Percentiles rank a stretch among this genome's conserved stretches.
These are phyloP conservation scores for Calcarisporium arbuscula DNA, from an alignment of 2,329 filamentous ascomycete genomes.

Conservation along the genomic window DNA sequence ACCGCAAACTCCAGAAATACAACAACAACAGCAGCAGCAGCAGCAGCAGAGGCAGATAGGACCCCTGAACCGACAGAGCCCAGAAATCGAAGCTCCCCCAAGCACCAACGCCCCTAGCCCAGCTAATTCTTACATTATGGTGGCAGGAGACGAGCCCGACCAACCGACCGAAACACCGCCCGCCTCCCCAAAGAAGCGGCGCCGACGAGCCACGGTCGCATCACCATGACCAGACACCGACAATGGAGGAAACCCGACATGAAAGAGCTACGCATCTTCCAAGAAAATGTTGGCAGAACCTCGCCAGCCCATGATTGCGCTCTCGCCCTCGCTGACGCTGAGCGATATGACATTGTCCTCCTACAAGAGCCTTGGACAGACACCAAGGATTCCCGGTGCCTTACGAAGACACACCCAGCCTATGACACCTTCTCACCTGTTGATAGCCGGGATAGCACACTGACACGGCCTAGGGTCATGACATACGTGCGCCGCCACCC, in stretches of 20 bases:
- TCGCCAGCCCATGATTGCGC: constrained; percentile 9
- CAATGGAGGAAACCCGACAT: constrained; percentile 1
- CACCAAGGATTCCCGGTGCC: constrained; percentile 3
- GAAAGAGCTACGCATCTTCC: constrained; percentile 7
- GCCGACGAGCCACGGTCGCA: too few relatives aligned
- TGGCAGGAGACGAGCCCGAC: too few relatives aligned
- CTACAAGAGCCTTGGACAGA: constrained; percentile 12
- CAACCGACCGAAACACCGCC: too few relatives aligned
- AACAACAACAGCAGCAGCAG: too few relatives aligned
- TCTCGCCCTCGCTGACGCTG: constrained; percentile 10
- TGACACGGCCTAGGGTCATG: constrained; percentile 10
- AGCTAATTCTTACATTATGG: too few relatives aligned
- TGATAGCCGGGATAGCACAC: constrained; percentile 5
- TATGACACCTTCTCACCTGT: constrained; percentile 7
- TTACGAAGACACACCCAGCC: constrained; percentile 7
- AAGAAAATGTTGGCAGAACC: constrained; percentile 11
- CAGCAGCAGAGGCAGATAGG: too few relatives aligned
- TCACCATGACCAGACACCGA: constrained; percentile 3
- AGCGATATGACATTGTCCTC: constrained; percentile 11
- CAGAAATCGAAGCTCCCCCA: too few relatives aligned
- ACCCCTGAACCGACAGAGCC: too few relatives aligned
- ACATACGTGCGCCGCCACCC: constrained; percentile 10
- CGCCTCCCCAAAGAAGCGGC: too few relatives aligned
- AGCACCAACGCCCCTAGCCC: too few relatives aligned
- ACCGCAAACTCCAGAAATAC: too few relatives aligned